Conservation (phyloP, 805 yeast species). For the Yarrowia sp. region DNA sequence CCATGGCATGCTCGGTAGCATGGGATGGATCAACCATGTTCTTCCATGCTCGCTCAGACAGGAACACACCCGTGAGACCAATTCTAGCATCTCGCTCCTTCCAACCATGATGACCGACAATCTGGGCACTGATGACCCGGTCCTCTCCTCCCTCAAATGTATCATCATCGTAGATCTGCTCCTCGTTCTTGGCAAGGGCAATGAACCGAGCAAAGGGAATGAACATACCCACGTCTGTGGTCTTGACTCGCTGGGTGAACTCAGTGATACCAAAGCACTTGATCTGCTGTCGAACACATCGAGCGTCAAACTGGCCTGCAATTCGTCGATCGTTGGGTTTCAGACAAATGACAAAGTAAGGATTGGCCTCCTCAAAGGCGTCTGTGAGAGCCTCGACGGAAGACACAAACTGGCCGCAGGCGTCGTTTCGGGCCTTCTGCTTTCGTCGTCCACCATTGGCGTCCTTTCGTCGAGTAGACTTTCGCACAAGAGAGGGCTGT, state of each 20-base stretch:
- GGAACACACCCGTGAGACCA: constrained; percentile 53
- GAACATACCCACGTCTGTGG: constrained; percentile 52
- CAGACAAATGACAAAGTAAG: constrained; percentile 53
- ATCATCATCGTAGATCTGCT: constrained; percentile 42
- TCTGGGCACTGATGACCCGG: constrained; percentile 44
- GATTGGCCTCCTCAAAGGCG: constrained; percentile 52
- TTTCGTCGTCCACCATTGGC: constrained; percentile 16
- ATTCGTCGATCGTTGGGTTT: constrained; percentile 54
- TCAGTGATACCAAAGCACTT: constrained; percentile 54
- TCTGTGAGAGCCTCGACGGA: constrained; percentile 51
- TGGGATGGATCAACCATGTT: constrained; percentile 49
- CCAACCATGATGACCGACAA: constrained; percentile 49
- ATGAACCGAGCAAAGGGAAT: constrained; percentile 52
- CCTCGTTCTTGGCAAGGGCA: constrained; percentile 44
- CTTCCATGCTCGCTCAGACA: constrained; percentile 54
- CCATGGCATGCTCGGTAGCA: constrained; percentile 41
- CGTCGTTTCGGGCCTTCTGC: constrained; percentile 42
- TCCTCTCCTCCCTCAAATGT: constrained; percentile 33
- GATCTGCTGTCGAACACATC: constrained; percentile 54
- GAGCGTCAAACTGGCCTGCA: constrained; percentile 52
- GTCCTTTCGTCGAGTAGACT: constrained; percentile 40
- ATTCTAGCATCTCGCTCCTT: constrained; percentile 51
- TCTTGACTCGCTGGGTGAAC: constrained; percentile 51
- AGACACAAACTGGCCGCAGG: constrained; percentile 49
- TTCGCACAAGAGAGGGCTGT: constrained; percentile 50